These are phyloP conservation scores for Xylariaceae sp. DNA, from an alignment of 2,329 filamentous ascomycete genomes.

Conservation along the genomic window DNA sequence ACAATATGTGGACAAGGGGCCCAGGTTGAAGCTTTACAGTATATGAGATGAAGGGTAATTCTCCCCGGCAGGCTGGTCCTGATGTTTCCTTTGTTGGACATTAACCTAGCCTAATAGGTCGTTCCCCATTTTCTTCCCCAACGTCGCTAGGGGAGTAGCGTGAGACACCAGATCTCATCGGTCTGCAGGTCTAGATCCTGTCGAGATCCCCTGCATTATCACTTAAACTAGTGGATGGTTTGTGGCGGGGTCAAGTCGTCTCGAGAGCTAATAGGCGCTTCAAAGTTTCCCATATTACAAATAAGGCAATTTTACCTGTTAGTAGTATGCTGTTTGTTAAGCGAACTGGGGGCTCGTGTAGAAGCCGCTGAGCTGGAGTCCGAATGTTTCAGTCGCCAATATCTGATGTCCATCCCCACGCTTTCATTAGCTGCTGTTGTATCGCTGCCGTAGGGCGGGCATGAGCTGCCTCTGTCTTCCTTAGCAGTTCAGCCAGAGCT, in stretches of 20 bases:
- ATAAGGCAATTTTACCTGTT: not conserved
- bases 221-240: too few species aligned
- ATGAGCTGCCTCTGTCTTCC: conserved; percentile 55
- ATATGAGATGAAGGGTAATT: conserved; percentile 17
- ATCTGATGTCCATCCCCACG: conserved; percentile 53
- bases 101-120: too few species aligned
- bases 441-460: conserved; percentile 58
- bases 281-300: conserved; percentile 4
- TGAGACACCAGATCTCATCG: not conserved
- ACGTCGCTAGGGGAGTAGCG: not conserved
- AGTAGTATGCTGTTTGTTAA: not conserved
- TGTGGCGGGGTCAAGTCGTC: too few species aligned
- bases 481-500: conserved; percentile 54
- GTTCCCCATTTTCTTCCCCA: not conserved
- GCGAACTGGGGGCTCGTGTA: not conserved
- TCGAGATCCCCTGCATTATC: not conserved
- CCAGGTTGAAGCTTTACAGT: not conserved
- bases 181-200: not conserved
- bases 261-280: too few species aligned
- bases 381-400: conserved; percentile 27
- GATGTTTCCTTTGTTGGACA: not conserved
- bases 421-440: conserved; percentile 52
- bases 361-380: too few species aligned
- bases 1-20: conserved; percentile 8
- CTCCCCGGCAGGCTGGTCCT: conserved; percentile 21